These are phyloP conservation scores for Trametes maxima DNA, from an alignment of 768 basidiomycete species.

Conservation along the genomic window DNA sequence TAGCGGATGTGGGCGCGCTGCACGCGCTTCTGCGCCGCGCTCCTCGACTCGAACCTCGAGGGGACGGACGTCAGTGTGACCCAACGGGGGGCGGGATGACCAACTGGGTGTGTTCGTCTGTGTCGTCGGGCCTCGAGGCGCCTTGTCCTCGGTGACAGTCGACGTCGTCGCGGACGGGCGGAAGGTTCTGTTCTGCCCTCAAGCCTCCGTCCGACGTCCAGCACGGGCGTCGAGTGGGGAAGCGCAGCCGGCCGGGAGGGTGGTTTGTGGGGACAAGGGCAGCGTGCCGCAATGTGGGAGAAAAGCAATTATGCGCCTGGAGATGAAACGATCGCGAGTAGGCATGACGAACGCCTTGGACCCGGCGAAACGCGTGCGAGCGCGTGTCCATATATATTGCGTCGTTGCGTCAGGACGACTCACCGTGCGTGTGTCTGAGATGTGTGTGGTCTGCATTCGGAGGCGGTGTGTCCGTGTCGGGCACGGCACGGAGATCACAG, in stretches of 20 bases:
- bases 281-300: slow-evolving; percentile 11
- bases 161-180: not conserved
- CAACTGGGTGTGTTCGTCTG: not conserved
- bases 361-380: slow-evolving; percentile 1
- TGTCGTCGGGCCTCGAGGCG: not conserved
- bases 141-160: not conserved
- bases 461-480: not conserved
- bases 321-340: slow-evolving; percentile 13
- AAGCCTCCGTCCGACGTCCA: not conserved
- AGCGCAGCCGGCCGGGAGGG: not conserved
- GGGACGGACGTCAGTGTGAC: slow-evolving; percentile 9
- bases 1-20: not conserved
- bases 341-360: not conserved
- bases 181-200: slow-evolving; percentile 13
- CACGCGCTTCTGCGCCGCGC: not conserved
- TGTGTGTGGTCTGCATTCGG: not conserved
- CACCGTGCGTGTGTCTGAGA: not conserved
- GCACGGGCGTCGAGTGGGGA: not conserved
- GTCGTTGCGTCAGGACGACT: slow-evolving; percentile 1
- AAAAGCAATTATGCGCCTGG: slow-evolving; percentile 11
- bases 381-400: not conserved
- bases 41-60: not conserved
- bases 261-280: too few species aligned
- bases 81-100: slow-evolving; percentile 6
- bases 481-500: not conserved